A percentile compares a stretch with the other conserved stretches of the same genome.
Conservation (phyloP, 2,329 filamentous ascomycete species). For the Tolypocladium inflatum region DNA sequence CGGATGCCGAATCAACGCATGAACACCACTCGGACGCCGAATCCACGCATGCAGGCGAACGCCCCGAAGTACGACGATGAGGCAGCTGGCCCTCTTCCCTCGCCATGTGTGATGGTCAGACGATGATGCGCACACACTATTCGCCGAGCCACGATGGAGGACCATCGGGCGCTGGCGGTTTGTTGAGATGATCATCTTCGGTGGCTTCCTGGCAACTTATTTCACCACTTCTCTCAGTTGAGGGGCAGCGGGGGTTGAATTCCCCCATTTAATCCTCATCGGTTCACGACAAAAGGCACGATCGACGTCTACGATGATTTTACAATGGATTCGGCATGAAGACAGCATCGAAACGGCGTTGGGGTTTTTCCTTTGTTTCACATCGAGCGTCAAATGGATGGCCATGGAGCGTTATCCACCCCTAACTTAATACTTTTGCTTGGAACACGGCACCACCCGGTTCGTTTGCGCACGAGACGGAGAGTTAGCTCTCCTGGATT, state of each 20-base stretch:
- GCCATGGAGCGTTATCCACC: background rate
- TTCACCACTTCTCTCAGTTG: background rate
- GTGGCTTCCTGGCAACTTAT: background rate
- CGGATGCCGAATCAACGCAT: slow-evolving; percentile 26
- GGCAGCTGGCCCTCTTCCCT: background rate
- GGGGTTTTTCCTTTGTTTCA: slow-evolving; percentile 4
- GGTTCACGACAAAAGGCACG: slow-evolving; percentile 6
- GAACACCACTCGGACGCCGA: slow-evolving; percentile 10
- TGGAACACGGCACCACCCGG: background rate
- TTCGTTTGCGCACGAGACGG: background rate
- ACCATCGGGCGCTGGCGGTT: background rate
- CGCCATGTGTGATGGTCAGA: background rate
- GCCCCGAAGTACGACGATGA: background rate
- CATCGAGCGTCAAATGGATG: background rate
- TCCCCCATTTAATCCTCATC: background rate
- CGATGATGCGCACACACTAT: background rate
- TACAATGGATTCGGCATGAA: slow-evolving; percentile 14
- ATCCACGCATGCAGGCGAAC: slow-evolving; percentile 4
- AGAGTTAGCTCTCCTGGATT: background rate
- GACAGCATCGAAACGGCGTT: slow-evolving; percentile 24
- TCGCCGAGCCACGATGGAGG: background rate
- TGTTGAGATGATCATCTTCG: background rate
- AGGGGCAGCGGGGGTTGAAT: background rate
- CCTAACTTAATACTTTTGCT: background rate
- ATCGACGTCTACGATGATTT: slow-evolving; percentile 11